Evolutionary conservation across 441 rosid species (phyloP).

Genomic region (Bocquillonia castaneifolia): DNA sequence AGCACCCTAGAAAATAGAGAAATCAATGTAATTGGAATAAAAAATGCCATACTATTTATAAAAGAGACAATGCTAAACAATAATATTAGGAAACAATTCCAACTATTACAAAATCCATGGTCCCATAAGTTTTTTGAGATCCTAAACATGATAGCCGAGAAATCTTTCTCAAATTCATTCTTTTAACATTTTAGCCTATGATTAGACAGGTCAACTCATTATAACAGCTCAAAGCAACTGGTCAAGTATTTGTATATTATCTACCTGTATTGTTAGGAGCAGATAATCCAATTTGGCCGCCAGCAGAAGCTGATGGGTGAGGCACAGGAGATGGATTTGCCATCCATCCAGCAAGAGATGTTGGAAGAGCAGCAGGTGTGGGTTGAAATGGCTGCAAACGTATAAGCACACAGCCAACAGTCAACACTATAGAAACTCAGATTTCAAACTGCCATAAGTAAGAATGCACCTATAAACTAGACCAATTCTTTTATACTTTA

Average conservation of each 20-base stretch:
- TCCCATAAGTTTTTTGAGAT: constrained; percentile 7
- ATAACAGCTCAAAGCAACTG: constrained; percentile 10
- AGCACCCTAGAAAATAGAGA: background rate
- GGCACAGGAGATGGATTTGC: constrained; percentile 61
- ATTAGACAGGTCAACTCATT: too few species aligned
- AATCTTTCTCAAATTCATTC: constrained; percentile 1
- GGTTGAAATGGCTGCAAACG: constrained; percentile 68
- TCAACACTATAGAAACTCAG: constrained; percentile 13
- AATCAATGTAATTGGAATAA: background rate
- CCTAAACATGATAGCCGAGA: constrained; percentile 6
- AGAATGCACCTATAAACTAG: constrained; percentile 8
- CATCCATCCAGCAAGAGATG: constrained; percentile 83
- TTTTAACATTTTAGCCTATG: too few species aligned
- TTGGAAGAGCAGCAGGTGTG: constrained; percentile 55
- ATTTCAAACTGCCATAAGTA: constrained; percentile 16
- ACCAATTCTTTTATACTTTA: constrained; percentile 10
- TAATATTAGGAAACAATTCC: background rate
- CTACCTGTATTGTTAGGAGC: constrained; percentile 61
- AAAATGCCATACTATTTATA: constrained; percentile 4
- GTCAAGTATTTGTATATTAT: background rate
- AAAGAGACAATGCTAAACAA: too few species aligned
- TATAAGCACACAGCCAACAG: constrained; percentile 1
- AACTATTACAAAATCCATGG: background rate
- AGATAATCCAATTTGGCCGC: constrained; percentile 58
- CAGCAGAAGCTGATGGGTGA: constrained; percentile 64